Conservation (phyloP, 345 rosid genomes). For the Zanthoxylum bungeanum region DNA sequence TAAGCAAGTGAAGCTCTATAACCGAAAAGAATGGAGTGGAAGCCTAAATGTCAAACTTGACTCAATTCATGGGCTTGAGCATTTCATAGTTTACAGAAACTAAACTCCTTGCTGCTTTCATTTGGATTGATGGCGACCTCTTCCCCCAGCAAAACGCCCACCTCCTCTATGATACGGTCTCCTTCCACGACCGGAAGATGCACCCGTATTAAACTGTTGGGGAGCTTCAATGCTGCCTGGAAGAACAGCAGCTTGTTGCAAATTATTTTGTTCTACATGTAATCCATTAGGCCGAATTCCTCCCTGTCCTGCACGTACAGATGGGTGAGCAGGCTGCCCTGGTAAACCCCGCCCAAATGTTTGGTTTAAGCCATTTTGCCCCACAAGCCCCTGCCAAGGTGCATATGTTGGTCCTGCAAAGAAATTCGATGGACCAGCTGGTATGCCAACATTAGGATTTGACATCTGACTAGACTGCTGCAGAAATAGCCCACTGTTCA, state of each 20-base stretch:
- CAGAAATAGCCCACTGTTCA: constrained; percentile 42
- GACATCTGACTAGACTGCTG: constrained; percentile 45
- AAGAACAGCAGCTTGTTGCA: constrained; percentile 9
- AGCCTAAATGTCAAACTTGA: background rate
- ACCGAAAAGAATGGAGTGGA: background rate
- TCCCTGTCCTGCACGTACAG: constrained; percentile 26
- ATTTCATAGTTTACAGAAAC: background rate
- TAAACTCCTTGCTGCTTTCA: constrained; percentile 3
- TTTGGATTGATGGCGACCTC: constrained; percentile 32
- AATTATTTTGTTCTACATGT: constrained; percentile 18
- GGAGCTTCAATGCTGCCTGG: constrained; percentile 26
- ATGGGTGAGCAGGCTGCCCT: constrained; percentile 18
- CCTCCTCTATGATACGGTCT: constrained; percentile 38
- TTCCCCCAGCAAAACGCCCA: constrained; percentile 38
- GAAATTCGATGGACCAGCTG: constrained; percentile 46
- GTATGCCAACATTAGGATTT: constrained; percentile 30
- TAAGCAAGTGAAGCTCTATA: too few relatives aligned
- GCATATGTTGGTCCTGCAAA: constrained; percentile 34
- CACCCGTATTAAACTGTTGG: constrained; percentile 38
- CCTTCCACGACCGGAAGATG: constrained; percentile 43
- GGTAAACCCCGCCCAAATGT: constrained; percentile 37
- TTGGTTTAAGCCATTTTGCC: constrained; percentile 55
- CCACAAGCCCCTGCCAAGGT: constrained; percentile 48
- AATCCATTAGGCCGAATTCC: constrained; percentile 21
- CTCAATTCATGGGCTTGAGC: background rate